phyloP scores from a whole-genome alignment of 805 yeast species.

The Saturnispora silvae region DNA sequence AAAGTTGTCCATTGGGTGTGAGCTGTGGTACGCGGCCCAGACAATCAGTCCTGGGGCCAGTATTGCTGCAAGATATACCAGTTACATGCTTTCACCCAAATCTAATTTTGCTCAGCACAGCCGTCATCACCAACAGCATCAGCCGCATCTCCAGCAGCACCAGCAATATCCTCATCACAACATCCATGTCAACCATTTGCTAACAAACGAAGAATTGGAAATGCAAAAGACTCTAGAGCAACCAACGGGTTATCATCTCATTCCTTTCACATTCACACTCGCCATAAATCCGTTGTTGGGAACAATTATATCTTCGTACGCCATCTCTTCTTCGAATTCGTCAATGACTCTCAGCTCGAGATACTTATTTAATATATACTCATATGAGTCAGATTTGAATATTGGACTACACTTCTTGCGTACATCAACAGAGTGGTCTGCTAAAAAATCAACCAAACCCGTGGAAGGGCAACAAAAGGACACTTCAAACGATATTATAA shows the following conservation, averaged over 20 bases:
- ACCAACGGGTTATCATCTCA: slow-evolving; percentile 1
- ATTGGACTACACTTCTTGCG: slow-evolving; percentile 82
- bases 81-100: slow-evolving; percentile 31
- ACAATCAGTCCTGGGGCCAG: slow-evolving; percentile 87
- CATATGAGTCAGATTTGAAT: slow-evolving; percentile 78
- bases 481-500: background rate
- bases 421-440: slow-evolving; percentile 9
- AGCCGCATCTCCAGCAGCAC: background rate
- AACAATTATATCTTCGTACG: slow-evolving; percentile 75
- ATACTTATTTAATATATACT: slow-evolving; percentile 83
- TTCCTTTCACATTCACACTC: slow-evolving; percentile 80
- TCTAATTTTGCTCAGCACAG: background rate
- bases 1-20: slow-evolving; percentile 69
- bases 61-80: slow-evolving; percentile 73
- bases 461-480: too few species aligned
- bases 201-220: slow-evolving; percentile 7
- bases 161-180: slow-evolving; percentile 3
- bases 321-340: slow-evolving; percentile 32
- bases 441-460: background rate
- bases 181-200: slow-evolving; percentile 5
- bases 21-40: slow-evolving; percentile 76
- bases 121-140: background rate
- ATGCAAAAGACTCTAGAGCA: slow-evolving; percentile 1
- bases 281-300: slow-evolving; percentile 87
- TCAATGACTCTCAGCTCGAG: slow-evolving; percentile 58